These are phyloP conservation scores for Sphagnum tenellum DNA, from an alignment of 225 moss, liverwort and hornwort genomes.

Conservation along the genomic window DNA sequence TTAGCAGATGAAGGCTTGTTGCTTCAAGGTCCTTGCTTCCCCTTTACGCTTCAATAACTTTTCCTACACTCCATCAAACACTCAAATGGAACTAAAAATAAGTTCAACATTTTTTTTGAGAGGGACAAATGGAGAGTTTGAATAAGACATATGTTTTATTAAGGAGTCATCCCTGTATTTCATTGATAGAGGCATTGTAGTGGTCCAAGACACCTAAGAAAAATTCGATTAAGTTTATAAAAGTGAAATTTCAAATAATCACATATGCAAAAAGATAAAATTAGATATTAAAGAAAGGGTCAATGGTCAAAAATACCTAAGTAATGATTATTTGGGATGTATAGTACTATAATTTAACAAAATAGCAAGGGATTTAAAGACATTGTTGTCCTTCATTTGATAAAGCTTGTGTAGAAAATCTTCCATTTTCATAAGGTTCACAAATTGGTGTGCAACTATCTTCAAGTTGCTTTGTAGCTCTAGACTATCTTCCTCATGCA, in stretches of 20 bases:
- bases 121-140: too few species aligned
- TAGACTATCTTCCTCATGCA: slow-evolving; percentile 78
- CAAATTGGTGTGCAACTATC: slow-evolving; percentile 50
- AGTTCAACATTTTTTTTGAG: too few species aligned
- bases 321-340: slow-evolving; percentile 44
- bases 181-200: too few species aligned
- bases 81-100: too few species aligned
- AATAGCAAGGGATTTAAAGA: slow-evolving; percentile 56
- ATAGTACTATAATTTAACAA: slow-evolving; percentile 51
- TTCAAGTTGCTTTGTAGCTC: slow-evolving; percentile 69
- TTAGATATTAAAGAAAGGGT: background rate
- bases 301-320: slow-evolving; percentile 30
- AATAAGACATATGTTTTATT: too few species aligned
- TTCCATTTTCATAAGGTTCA: slow-evolving; percentile 66
- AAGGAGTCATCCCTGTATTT: too few species aligned
- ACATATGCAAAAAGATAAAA: background rate
- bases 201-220: too few species aligned
- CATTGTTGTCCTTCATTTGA: slow-evolving; percentile 78
- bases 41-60: slow-evolving; percentile 62
- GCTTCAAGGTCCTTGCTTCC: slow-evolving; percentile 52
- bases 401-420: slow-evolving; percentile 73
- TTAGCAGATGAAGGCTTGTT: slow-evolving; percentile 61
- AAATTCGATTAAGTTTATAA: too few species aligned
- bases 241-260: background rate
- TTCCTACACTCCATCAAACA: slow-evolving; percentile 62